Evolutionary conservation across 1,139 yeast species (phyloP), one percentile per base, ranked within the genome.

Genomic region (Candida glucosophila): DNA sequence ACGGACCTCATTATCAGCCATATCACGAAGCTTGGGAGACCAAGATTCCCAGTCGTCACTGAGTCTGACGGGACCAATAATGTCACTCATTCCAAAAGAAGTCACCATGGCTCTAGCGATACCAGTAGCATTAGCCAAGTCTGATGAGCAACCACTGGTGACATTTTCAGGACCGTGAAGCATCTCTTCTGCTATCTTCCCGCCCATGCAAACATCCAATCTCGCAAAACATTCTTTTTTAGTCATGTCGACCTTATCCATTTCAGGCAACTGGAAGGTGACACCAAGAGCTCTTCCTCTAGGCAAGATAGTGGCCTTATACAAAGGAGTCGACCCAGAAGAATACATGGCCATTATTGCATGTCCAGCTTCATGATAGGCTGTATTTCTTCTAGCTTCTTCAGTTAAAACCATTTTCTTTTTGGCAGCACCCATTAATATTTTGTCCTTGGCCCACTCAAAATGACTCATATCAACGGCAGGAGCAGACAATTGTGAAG

Each of bases 371-470:
- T 90, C 99, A 56, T 90, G 99, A 53, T 77, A 92, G 2, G 98
- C 98, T 12, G 98, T 92, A 41, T 90, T 88, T 41, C 72, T 74
- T 52, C 97, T 74, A 1, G 94, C 73, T 40, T 90, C 96, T 52
- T 90, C 96, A 14, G 98, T 88, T 57, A 90, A 73, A 26, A 90
- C 96, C 97, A 88, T 88, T 26, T 95, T 83, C 57, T 83, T 83
- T 52, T 93, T 80, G 37, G 95, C 99, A 18, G 97, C 98, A 28
- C 99, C 99, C 81, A 92, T 77, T 44, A 92, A 63, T 32, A 92
- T 90, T 58, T 90, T 90, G 53, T 90, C 99, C 54, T 92, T 92
- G 24, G 99, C 98, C 98, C 98, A 92, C 55, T 90, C 99, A 39
- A 90, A 77, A 55, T 92, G 97, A 24, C 56, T 51, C 95, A 85